These are phyloP conservation scores for Tolypocladium ophioglossoides DNA, from an alignment of 2,329 filamentous ascomycete species.

Conservation along the genomic window DNA sequence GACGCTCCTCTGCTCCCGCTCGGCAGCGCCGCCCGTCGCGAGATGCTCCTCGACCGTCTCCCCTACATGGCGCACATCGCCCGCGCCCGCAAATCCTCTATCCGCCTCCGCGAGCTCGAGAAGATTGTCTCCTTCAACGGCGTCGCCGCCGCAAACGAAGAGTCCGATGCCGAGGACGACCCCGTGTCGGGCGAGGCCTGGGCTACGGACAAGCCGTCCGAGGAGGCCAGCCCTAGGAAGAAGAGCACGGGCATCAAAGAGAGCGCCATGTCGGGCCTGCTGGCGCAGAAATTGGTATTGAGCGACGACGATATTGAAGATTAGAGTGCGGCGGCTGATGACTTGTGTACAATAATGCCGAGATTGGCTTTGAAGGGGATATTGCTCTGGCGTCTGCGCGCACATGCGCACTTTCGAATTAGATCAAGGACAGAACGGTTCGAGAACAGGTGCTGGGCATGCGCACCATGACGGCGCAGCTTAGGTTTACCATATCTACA, in stretches of 20 bases:
- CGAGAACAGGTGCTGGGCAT: background rate
- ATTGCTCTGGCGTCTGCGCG: background rate
- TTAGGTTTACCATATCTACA: background rate
- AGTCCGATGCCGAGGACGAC: constrained; percentile 31
- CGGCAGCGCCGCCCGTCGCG: constrained; percentile 55
- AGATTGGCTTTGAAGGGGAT: background rate
- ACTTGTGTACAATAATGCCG: background rate
- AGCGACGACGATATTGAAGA: constrained; percentile 84
- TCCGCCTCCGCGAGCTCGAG: constrained; percentile 48
- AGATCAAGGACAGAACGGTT: background rate
- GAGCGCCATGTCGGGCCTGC: constrained; percentile 27
- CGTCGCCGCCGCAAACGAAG: constrained; percentile 38
- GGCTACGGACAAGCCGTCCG: constrained; percentile 51
- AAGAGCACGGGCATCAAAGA: constrained; percentile 27
- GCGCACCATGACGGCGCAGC: background rate
- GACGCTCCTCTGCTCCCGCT: constrained; percentile 41
- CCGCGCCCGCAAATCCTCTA: constrained; percentile 27
- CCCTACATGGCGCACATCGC: constrained; percentile 72
- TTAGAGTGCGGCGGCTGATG: constrained; percentile 12
- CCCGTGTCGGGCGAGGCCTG: constrained; percentile 38
- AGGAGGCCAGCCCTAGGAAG: constrained; percentile 41
- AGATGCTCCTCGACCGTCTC: constrained; percentile 74
- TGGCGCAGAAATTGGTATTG: constrained; percentile 57
- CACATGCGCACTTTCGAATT: background rate
- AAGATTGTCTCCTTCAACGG: constrained; percentile 59